Evolutionary conservation across 2,329 filamentous ascomycete species (phyloP).

Genomic region (Sporothrix humicola): DNA sequence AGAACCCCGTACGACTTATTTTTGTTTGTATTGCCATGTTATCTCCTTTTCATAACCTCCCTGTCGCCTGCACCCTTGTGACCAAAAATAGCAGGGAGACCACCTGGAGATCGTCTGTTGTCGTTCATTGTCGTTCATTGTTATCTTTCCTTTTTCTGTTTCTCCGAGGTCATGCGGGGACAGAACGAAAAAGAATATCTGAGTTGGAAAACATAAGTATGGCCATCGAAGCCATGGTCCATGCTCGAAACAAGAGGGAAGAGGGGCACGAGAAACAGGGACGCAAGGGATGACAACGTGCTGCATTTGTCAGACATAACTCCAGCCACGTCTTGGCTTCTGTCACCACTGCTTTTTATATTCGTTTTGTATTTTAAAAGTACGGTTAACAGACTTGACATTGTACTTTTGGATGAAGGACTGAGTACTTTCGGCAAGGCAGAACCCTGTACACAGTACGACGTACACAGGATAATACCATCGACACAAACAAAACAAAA

Average conservation of each 20-base stretch:
- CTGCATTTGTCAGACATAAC: conserved; percentile 21
- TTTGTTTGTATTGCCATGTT: too few relatives aligned
- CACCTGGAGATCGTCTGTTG: background rate
- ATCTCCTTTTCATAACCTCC: background rate
- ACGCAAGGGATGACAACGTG: conserved; percentile 27
- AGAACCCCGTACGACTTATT: background rate
- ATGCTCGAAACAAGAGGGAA: background rate
- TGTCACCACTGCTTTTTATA: background rate
- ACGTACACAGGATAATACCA: too few relatives aligned
- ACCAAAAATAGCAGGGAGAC: conserved; percentile 5
- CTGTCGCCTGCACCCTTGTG: conserved; percentile 1
- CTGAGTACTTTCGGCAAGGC: conserved; percentile 10
- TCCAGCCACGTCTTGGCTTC: background rate
- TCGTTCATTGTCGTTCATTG: background rate
- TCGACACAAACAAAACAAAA: background rate
- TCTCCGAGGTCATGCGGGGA: conserved; percentile 14
- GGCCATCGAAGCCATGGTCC: background rate
- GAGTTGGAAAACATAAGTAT: background rate
- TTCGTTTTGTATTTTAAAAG: background rate
- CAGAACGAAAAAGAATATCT: too few relatives aligned
- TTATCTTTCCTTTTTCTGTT: background rate
- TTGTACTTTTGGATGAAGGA: background rate
- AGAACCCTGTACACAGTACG: background rate
- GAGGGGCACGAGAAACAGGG: conserved; percentile 17
- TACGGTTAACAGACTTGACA: background rate